Conservation (phyloP, 2,329 filamentous ascomycete species). For the Fusarium musae region DNA sequence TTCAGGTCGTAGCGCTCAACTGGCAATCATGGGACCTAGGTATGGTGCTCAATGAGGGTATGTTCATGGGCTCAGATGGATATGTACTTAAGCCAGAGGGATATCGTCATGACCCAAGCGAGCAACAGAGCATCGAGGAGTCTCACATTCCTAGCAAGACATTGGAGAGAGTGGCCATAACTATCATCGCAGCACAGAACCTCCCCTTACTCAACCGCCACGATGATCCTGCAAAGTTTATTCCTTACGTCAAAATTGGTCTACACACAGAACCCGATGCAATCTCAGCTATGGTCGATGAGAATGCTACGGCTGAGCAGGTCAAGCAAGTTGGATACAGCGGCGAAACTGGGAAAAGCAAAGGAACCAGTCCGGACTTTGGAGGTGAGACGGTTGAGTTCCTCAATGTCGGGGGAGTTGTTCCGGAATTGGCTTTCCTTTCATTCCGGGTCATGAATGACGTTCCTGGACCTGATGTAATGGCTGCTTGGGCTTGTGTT, state of each 20-base stretch:
- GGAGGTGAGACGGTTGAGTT: conserved; percentile 9
- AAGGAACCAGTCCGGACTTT: conserved; percentile 6
- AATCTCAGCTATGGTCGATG: background rate
- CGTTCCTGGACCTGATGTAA: background rate
- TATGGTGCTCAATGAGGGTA: conserved; percentile 96
- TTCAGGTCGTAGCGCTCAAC: conserved; percentile 96
- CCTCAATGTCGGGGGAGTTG: background rate
- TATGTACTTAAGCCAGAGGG: conserved; percentile 86
- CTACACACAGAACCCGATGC: conserved; percentile 9
- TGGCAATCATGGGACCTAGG: conserved; percentile 95
- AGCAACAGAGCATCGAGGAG: fast-evolving
- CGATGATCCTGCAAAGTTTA: conserved; percentile 3
- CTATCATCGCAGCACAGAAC: conserved; percentile 8
- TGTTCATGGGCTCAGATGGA: conserved; percentile 88
- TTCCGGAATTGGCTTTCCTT: conserved; percentile 4
- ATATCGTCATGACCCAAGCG: conserved; percentile 53
- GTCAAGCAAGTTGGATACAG: conserved; percentile 1
- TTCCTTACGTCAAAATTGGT: conserved; percentile 7
- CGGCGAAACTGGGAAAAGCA: background rate
- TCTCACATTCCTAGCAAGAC: background rate
- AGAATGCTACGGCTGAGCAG: background rate
- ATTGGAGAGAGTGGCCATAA: background rate
- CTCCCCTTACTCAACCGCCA: background rate
- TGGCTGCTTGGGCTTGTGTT: conserved; percentile 18
- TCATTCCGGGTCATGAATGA: conserved; percentile 15